Evolutionary conservation across 768 basidiomycete species (phyloP).

Genomic region (Asterophora lycoperdoides): DNA sequence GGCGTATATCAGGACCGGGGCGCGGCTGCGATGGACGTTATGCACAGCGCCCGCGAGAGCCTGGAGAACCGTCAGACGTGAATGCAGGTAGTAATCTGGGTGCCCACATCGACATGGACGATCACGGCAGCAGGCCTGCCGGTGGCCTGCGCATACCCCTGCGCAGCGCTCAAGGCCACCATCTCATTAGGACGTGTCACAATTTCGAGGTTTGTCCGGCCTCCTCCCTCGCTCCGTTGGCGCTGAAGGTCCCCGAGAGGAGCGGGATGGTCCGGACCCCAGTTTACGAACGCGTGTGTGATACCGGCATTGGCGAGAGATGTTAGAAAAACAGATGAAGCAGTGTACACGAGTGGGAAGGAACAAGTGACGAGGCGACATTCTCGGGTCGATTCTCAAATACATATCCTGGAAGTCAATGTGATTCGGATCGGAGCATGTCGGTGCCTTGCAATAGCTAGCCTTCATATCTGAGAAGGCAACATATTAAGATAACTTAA

Average conservation of each 20-base stretch:
- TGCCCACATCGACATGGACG: conserved; percentile 71
- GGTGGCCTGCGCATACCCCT: conserved; percentile 63
- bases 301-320: conserved; percentile 54
- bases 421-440: too few relatives aligned
- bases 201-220: conserved; percentile 42
- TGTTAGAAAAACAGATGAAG: conserved; percentile 58
- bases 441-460: too few relatives aligned
- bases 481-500: too few relatives aligned
- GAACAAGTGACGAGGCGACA: too few relatives aligned
- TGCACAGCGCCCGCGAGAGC: conserved; percentile 69
- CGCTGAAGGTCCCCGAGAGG: conserved; percentile 65
- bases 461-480: too few relatives aligned
- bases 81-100: conserved; percentile 39
- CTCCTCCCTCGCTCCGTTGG: conserved; percentile 38
- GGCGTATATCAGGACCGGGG: conserved; percentile 67
- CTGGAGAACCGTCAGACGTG: conserved; percentile 26
- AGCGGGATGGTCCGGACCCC: conserved; percentile 74
- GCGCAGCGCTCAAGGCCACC: conserved; percentile 69
- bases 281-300: conserved; percentile 69
- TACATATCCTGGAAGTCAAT: too few relatives aligned
- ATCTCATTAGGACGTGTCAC: conserved; percentile 74
- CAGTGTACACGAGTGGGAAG: too few relatives aligned
- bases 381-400: too few relatives aligned
- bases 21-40: conserved; percentile 59
- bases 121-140: conserved; percentile 69